Base-by-base conservation (phyloP, 805 yeast species). In the Metschnikowia borealis region DNA sequence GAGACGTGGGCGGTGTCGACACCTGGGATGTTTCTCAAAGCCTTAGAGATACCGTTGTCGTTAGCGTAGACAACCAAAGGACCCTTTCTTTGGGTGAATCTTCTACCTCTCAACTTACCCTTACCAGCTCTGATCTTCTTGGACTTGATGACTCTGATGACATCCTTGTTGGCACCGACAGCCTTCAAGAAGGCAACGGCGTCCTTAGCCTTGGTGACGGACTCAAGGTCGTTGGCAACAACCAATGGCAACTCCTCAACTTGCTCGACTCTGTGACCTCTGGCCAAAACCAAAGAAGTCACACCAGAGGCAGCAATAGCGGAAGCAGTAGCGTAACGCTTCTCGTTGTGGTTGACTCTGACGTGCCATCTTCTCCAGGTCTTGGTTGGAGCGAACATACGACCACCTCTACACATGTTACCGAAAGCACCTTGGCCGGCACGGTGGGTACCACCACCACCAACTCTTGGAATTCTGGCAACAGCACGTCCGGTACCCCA, bases 401-500 rank as follows among this genome's bases (percentile, higher is more conserved):
- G 96, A 84, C 99, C 99, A 79, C 97, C 97, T 81, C 99, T 92
- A 85, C 99, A 94, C 99, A 94, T 94, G 94, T 94, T 94, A 87
- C 99, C 99, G 85, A 94, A 94, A 76, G 99, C 99, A 79, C 90
- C 99, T 82, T 94, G 99, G 79, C 99, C 99, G 63, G 98, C 83
- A 82, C 99, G 91, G 95, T 90, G 97, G 77, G 99, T 94, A 88
- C 99, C 99, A 77, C 96, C 91, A 83, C 99, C 99, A 81, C 97
- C 97, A 75, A 94, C 98, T 86, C 99, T 91, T 84, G 99, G 99
- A 78, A 94, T 92, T 85, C 99, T 92, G 82, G 99, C 98, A 74
- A 94, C 97, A 80, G 99, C 99, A 84, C 99, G 91, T 85, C 99
- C 99, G 69, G 99, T 94, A 90, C 99, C 99, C 99, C 99, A 94